Evolutionary conservation across 768 basidiomycete species (phyloP), one percentile per base, ranked within the genome.

Genomic region (Infundibulicybe gibba): DNA sequence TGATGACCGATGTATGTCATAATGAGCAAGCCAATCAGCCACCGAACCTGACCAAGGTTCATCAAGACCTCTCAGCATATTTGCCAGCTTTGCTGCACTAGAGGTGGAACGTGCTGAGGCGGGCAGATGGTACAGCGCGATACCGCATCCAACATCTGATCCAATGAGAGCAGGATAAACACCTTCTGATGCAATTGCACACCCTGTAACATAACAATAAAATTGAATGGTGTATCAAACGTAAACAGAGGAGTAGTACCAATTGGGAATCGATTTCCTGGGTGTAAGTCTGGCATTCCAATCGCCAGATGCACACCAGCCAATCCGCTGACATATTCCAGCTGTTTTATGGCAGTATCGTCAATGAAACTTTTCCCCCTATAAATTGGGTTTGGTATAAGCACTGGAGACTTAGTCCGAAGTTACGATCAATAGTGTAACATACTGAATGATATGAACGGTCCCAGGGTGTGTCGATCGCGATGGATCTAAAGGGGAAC

Each of bases 271-370:
- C 64, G 55, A 42, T 51, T 58, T 6, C 69, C 68, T 13, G 68
- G 68, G 56, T 71, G 69, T 6, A 70, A 61, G 52, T 70, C 69
- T 19, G 70, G 68, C 56, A 71, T 64, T 14, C 67, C 68, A n/a
- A 67, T 58, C 6, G 59, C 59, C 2, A 63, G 39, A 10, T 48
- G 47, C 2, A 69, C 66, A 15, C 66, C 65, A 9, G 56, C 53
- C 14, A 69, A 49, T 14, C 41, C 46, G 4, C 55, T 62, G 8
- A 69, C 57, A 16, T 43, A 33, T 37, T 64, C 50, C 39, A 69
- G 51, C 51, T 69, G 67, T 37, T 61, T 63, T 14, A 69, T 48
- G 1, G 68, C 68, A 40, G 48, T 48, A 30, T 62, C 59, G 44
- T 67, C 64, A 34, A 67, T 52, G 47, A 56, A 67, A 40, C 62